Base-by-base conservation (phyloP, 345 rosid species). In the Populus nigra region DNA sequence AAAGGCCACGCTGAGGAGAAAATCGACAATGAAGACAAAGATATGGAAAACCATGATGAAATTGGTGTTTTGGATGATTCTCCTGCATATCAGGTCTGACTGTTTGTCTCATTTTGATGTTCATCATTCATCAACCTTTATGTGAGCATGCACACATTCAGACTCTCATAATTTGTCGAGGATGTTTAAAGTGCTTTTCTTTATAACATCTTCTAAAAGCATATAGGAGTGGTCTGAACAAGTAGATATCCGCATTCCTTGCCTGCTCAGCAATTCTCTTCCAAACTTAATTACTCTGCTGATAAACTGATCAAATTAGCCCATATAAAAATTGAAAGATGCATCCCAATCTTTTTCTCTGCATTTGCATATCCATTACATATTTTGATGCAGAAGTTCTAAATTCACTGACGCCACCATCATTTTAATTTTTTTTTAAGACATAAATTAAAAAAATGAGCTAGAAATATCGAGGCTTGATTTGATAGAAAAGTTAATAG, bases 21-120 rank as follows among this genome's bases (percentile, higher is more conserved):
- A 73, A 72, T 61, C 22, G 57, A 73, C n/a, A 71, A 68, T 36
- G 88, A 77, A 75, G 88, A 82, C 22, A 74, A 84, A 82, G 75
- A 83, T 8, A 22, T 65, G 17, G 88, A 82, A 75, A 78, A 50
- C 68, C 82, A 88, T 47, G 88, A 90, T 78, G 80, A 77, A 79
- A 83, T 88, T 76, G 91, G 90, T 81, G 80, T 79, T 41, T 39
- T 86, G 65, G 88, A 89, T 39, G 91, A 94, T 79, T 77, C 84
- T 76, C 81, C 85, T 75, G 35, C 83, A 65, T 72, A 88, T 84
- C 90, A 88, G 99, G 99, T 94, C 71, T 65, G 76, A 63, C 67
- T 73, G 59, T 29, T 18, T 53, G n/a, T 55, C 22, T 53, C 23
- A 33, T 68, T 63, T 69, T 41, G 33, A 45, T 38, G 29, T 36